Percentiles rank a stretch among this genome's conserved stretches.
Evolutionary conservation across 495 filamentous ascomycete genomes (phyloP).

Genomic region (Sordaria brevicollis): DNA sequence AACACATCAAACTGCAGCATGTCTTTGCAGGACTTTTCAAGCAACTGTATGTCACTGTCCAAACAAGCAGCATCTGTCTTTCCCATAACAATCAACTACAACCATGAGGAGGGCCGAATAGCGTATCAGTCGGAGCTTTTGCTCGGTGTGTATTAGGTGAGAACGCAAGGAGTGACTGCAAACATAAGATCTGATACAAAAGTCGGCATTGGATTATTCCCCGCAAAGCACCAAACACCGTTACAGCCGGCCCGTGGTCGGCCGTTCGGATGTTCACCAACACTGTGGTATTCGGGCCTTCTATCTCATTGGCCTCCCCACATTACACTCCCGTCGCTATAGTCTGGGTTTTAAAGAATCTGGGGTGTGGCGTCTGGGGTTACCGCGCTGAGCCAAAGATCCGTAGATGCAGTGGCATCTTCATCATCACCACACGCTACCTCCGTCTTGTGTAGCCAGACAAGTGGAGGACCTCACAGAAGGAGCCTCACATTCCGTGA

Average conservation of each 20-base stretch:
- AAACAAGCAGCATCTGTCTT: not conserved
- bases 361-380: not conserved
- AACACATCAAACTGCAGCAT: not conserved
- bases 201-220: not conserved
- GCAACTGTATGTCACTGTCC: not conserved
- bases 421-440: not conserved
- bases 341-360: not conserved
- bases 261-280: not conserved
- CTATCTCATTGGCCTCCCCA: not conserved
- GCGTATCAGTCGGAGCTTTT: not conserved
- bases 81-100: not conserved
- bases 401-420: not conserved
- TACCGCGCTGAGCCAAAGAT: not conserved
- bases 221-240: not conserved
- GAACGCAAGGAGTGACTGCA: not conserved
- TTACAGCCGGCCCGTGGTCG: not conserved
- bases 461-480: not conserved
- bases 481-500: not conserved
- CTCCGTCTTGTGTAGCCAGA: not conserved
- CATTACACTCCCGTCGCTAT: not conserved
- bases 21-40: not conserved
- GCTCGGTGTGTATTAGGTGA: not conserved
- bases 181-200: not conserved
- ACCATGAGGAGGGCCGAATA: not conserved
- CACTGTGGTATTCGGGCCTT: conserved; percentile 5